Percentiles rank a stretch among this genome's conserved stretches.
These are phyloP conservation scores for Cryptosporidium sp. DNA, from an alignment of 169 alveolate species.

Conservation along the genomic window DNA sequence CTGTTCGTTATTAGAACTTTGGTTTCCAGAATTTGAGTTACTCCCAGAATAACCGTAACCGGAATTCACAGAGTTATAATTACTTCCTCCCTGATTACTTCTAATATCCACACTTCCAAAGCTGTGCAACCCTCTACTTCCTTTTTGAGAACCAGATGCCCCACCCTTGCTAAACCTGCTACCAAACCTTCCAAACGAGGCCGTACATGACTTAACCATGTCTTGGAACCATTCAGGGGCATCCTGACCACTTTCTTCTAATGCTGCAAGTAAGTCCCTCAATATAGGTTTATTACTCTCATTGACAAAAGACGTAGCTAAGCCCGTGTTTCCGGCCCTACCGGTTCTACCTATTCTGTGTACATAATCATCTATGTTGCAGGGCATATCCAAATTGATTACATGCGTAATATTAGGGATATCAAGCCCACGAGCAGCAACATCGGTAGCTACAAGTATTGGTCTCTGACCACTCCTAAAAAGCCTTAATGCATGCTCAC, in stretches of 20 bases:
- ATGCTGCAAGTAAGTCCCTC: constrained; percentile 85
- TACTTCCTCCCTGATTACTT: constrained; percentile 17
- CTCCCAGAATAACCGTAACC: not conserved
- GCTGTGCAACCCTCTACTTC: constrained; percentile 48
- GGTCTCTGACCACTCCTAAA: constrained; percentile 93
- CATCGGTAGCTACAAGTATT: constrained; percentile 98
- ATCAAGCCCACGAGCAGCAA: constrained; percentile 99
- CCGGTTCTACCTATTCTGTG: constrained; percentile 98
- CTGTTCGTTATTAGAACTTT: constrained; percentile 23
- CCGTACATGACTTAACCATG: constrained; percentile 76
- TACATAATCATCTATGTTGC: constrained; percentile 94
- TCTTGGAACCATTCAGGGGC: constrained; percentile 80
- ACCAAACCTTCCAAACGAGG: constrained; percentile 68
- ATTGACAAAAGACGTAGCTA: constrained; percentile 94
- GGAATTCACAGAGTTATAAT: not conserved
- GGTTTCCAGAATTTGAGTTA: constrained; percentile 22
- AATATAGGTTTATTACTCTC: constrained; percentile 89
- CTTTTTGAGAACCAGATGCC: constrained; percentile 20
- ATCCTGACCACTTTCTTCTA: constrained; percentile 81
- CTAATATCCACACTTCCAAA: constrained; percentile 74
- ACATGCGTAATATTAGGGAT: constrained; percentile 95
- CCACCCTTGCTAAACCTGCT: constrained; percentile 26
- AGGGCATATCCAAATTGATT: constrained; percentile 95
- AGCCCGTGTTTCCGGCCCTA: constrained; percentile 98
- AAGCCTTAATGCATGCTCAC: constrained; percentile 91